These are phyloP conservation scores for Kwoniella sp. DNA, from an alignment of 768 basidiomycete genomes.

Conservation along the genomic window DNA sequence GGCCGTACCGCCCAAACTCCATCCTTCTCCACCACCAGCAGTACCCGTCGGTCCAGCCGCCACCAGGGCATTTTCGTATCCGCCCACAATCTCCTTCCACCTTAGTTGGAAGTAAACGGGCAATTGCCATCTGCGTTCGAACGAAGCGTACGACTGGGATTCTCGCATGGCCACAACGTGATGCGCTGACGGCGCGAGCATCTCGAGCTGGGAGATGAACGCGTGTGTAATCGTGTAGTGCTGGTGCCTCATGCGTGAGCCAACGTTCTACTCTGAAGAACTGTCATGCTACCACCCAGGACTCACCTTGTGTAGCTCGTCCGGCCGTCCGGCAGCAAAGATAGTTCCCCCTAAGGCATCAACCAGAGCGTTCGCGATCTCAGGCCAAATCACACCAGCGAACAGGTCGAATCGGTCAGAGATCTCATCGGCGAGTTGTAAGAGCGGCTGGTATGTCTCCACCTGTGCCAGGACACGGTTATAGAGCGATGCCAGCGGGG, in stretches of 20 bases:
- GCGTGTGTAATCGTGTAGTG: slow-evolving; percentile 77
- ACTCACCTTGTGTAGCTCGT: slow-evolving; percentile 78
- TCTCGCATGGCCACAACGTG: slow-evolving; percentile 68
- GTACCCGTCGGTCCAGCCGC: slow-evolving; percentile 4
- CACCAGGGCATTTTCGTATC: slow-evolving; percentile 65
- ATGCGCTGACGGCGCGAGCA: slow-evolving; percentile 68
- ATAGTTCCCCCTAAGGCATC: slow-evolving; percentile 75
- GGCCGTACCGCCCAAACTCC: slow-evolving; percentile 57
- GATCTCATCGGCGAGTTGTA: slow-evolving; percentile 7
- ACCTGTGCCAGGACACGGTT: slow-evolving; percentile 61
- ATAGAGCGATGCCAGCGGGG: slow-evolving; percentile 67
- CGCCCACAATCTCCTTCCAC: slow-evolving; percentile 86
- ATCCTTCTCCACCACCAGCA: slow-evolving; percentile 17
- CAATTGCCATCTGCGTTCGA: slow-evolving; percentile 87
- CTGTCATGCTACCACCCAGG: not conserved
- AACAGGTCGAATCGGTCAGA: slow-evolving; percentile 67
- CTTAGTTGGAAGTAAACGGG: slow-evolving; percentile 94
- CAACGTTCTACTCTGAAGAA: not conserved
- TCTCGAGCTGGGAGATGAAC: slow-evolving; percentile 77
- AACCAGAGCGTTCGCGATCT: slow-evolving; percentile 72
- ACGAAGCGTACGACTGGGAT: slow-evolving; percentile 66
- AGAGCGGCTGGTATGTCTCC: slow-evolving; percentile 61
- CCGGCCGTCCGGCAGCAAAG: slow-evolving; percentile 87
- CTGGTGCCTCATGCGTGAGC: too few relatives aligned
- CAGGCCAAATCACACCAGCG: slow-evolving; percentile 83